Conservation (phyloP, 164 flowering plant species). For the Magnolia officinalis region DNA sequence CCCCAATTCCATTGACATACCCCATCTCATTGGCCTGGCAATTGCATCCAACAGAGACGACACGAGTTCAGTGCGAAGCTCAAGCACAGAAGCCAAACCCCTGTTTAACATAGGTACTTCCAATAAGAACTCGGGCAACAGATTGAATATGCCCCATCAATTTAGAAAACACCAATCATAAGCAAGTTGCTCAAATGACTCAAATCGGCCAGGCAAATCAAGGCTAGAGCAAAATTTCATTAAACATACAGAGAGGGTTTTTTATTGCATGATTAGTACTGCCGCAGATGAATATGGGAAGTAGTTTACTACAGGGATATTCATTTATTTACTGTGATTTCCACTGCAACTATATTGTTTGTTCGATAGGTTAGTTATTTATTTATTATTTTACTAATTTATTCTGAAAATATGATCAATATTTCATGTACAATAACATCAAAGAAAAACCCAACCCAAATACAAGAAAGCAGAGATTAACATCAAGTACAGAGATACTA, state of each 20-base stretch:
- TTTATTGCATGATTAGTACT: not conserved
- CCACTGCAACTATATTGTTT: too few relatives aligned
- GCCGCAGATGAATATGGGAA: not conserved
- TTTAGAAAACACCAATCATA: not conserved
- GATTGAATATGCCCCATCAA: not conserved
- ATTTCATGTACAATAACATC: too few relatives aligned
- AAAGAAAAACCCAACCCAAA: too few relatives aligned
- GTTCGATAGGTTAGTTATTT: too few relatives aligned
- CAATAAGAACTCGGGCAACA: constrained; percentile 10
- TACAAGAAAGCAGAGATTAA: too few relatives aligned
- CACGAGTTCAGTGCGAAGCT: constrained; percentile 42
- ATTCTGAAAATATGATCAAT: too few relatives aligned
- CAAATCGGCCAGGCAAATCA: too few relatives aligned
- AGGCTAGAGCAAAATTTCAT: too few relatives aligned
- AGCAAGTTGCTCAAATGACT: not conserved
- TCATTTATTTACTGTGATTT: too few relatives aligned
- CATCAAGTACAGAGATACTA: too few relatives aligned
- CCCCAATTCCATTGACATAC: constrained; percentile 48
- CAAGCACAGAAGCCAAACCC: constrained; percentile 54
- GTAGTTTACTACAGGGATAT: not conserved
- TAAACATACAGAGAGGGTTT: too few relatives aligned
- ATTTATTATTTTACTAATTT: too few relatives aligned
- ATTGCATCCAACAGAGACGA: constrained; percentile 46
- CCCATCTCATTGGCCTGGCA: constrained; percentile 68
- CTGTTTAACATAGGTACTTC: constrained; percentile 28